These are phyloP conservation scores for Spiromastix sp. DNA, from an alignment of 2,329 filamentous ascomycete species.

Conservation along the genomic window DNA sequence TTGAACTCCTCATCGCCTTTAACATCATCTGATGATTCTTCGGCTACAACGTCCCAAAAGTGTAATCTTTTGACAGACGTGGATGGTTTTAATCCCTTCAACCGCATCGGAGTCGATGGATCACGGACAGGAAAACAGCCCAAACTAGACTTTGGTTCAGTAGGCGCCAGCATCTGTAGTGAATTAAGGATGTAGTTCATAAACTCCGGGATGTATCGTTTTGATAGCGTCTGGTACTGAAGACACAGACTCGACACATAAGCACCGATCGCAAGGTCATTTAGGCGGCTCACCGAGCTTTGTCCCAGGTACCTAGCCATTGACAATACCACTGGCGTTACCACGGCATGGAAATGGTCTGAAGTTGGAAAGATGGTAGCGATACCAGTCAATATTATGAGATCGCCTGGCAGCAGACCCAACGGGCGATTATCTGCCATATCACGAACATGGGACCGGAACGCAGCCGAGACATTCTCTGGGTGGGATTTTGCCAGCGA, in stretches of 20 bases:
- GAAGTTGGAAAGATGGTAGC: slow-evolving; percentile 84
- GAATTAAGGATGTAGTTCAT: slow-evolving; percentile 72
- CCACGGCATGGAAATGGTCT: slow-evolving; percentile 92
- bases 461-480: slow-evolving; percentile 63
- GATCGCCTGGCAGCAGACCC: slow-evolving; percentile 55
- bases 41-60: slow-evolving; percentile 46
- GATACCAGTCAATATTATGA: slow-evolving; percentile 74
- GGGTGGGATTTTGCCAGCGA: slow-evolving; percentile 83
- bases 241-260: slow-evolving; percentile 71
- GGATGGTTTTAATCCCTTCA: slow-evolving; percentile 26
- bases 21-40: slow-evolving; percentile 9
- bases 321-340: slow-evolving; percentile 79
- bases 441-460: slow-evolving; percentile 58
- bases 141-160: slow-evolving; percentile 35
- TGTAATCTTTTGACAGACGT: slow-evolving; percentile 41
- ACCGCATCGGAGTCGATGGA: slow-evolving; percentile 41
- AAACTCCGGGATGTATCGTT: slow-evolving; percentile 81
- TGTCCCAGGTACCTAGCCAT: slow-evolving; percentile 76
- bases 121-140: slow-evolving; percentile 54
- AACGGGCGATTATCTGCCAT: slow-evolving; percentile 43
- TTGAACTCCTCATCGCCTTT: slow-evolving; percentile 36
- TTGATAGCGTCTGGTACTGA: slow-evolving; percentile 73
- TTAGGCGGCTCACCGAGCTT: slow-evolving; percentile 53
- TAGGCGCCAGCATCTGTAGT: slow-evolving; percentile 55
- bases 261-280: slow-evolving; percentile 61